phyloP scores from a whole-genome alignment of 2,329 filamentous ascomycete species.

The Sporothrix brunneoviolacea region DNA sequence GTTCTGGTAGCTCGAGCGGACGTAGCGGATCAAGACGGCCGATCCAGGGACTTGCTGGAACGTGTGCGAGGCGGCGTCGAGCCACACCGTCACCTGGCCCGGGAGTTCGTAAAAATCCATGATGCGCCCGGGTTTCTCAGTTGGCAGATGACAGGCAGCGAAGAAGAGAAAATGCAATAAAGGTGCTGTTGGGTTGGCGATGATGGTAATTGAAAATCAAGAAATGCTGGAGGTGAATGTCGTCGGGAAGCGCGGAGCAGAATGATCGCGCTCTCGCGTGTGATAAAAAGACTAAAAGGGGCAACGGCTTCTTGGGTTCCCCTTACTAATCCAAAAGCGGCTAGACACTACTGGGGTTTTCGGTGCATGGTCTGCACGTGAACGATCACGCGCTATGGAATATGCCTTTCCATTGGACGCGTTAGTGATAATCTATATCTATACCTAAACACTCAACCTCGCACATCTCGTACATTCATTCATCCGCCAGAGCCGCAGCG shows the following conservation, averaged over 20 bases:
- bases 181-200: no score
- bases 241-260: not conserved
- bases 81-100: conserved; percentile 43
- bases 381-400: no score
- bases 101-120: conserved; percentile 62
- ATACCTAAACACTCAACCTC: no score
- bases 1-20: conserved; percentile 95
- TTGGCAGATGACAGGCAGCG: not conserved
- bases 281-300: conserved; percentile 3
- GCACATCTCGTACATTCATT: no score
- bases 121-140: no score
- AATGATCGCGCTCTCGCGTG: not conserved
- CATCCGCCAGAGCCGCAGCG: no score
- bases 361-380: no score
- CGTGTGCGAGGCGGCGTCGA: conserved; percentile 49
- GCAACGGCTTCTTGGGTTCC: not conserved
- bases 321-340: not conserved
- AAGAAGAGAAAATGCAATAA: not conserved
- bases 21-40: conserved; percentile 88
- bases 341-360: not conserved
- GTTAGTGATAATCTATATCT: no score
- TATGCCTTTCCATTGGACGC: no score
- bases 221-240: no score
- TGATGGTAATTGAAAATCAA: no score
- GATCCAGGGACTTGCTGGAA: conserved; percentile 93